Percentiles rank a stretch among this genome's conserved stretches.
Evolutionary conservation across 345 rosid species (phyloP).

Genomic region (Populus simonii): DNA sequence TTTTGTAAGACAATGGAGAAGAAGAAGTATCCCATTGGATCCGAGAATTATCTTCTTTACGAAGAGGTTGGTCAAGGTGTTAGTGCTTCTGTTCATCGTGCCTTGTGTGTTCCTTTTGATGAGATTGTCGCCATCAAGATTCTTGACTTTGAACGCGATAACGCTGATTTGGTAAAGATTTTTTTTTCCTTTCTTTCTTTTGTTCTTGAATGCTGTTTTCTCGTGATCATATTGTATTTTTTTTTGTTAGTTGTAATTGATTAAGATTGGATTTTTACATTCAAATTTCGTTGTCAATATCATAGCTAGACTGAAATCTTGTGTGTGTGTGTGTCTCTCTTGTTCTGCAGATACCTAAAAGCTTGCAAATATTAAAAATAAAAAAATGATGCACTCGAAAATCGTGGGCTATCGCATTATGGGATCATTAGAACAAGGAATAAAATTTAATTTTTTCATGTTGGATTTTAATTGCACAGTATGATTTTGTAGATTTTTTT

Average conservation of each 20-base stretch:
- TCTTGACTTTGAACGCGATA: conserved; percentile 93
- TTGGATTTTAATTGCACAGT: too few relatives aligned
- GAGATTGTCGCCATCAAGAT: conserved; percentile 91
- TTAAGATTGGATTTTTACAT: neutral
- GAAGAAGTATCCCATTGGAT: conserved; percentile 89
- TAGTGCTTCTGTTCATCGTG: conserved; percentile 85
- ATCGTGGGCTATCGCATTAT: too few relatives aligned
- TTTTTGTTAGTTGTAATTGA: neutral
- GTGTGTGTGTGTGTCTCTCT: too few relatives aligned
- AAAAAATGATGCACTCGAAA: too few relatives aligned
- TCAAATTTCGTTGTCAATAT: neutral
- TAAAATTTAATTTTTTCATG: too few relatives aligned
- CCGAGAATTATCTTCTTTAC: conserved; percentile 59
- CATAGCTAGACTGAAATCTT: neutral
- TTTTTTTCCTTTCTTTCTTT: neutral
- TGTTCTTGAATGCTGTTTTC: neutral
- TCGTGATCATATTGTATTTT: neutral
- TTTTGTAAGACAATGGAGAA: conserved; percentile 48
- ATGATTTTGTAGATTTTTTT: too few relatives aligned
- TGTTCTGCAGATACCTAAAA: too few relatives aligned
- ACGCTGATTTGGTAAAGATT: conserved; percentile 65
- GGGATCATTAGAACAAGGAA: too few relatives aligned
- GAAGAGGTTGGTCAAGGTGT: conserved; percentile 93
- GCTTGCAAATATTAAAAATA: too few relatives aligned
- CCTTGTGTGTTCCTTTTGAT: conserved; percentile 61